Percentiles rank a stretch among this genome's conserved stretches.
Conservation (phyloP, 768 basidiomycete genomes). For the Russula foetens region DNA sequence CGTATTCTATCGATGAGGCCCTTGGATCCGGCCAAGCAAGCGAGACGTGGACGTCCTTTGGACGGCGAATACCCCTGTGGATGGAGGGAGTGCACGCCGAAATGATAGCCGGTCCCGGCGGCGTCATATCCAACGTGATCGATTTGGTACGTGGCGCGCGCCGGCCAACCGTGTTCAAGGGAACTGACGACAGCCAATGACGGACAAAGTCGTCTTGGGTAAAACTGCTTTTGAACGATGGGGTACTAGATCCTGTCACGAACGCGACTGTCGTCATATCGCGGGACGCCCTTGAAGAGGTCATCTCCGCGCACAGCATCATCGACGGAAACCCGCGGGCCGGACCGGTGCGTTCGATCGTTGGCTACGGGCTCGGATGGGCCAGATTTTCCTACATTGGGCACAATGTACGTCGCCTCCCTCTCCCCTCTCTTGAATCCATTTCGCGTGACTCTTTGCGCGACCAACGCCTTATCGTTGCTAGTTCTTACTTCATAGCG, state of each 20-base stretch:
- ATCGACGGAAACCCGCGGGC: conserved; percentile 1
- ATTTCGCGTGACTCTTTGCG: no score
- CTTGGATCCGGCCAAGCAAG: conserved; percentile 26
- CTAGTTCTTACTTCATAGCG: neutral
- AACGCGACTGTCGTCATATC: conserved; percentile 31
- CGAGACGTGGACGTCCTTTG: conserved; percentile 28
- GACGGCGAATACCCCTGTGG: conserved; percentile 28
- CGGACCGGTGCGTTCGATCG: conserved; percentile 23
- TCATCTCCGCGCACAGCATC: conserved; percentile 29
- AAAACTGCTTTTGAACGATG: conserved; percentile 26
- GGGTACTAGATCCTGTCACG: conserved; percentile 26
- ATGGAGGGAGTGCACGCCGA: conserved; percentile 23
- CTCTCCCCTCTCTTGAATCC: neutral
- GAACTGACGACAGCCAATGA: neutral
- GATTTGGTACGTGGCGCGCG: conserved; percentile 34
- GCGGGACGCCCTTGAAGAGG: conserved; percentile 23
- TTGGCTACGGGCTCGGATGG: conserved; percentile 40
- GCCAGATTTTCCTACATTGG: conserved; percentile 31
- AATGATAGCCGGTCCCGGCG: conserved; percentile 32
- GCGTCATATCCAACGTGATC: conserved; percentile 33
- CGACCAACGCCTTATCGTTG: neutral
- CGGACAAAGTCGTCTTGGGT: conserved; percentile 34
- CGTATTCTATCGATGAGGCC: conserved; percentile 30
- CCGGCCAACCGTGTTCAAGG: neutral
- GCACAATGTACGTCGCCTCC: conserved; percentile 30